Percentiles rank a stretch among this genome's conserved stretches.
Conservation (phyloP, 2,329 filamentous ascomycete species). For the Cryphonectria radicalis region DNA sequence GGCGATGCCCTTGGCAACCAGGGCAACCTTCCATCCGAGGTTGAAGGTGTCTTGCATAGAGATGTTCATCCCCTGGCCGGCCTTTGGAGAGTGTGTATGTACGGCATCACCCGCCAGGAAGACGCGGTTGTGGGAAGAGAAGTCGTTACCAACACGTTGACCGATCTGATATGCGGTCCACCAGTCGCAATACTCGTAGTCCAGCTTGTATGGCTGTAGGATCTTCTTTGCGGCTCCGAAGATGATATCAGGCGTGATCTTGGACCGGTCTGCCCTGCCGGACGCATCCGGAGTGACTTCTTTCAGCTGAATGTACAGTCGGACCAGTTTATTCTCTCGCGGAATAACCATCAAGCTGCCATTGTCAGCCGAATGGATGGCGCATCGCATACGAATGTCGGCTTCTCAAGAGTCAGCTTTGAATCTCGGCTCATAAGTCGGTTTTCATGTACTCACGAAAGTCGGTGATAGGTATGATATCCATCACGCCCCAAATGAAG, state of each 20-base stretch:
- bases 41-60: slow-evolving; percentile 69
- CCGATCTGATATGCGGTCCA: slow-evolving; percentile 71
- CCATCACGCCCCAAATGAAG: slow-evolving; percentile 36
- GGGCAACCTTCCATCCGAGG: slow-evolving; percentile 60
- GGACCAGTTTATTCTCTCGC: slow-evolving; percentile 54
- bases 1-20: slow-evolving; percentile 49
- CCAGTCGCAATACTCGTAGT: slow-evolving; percentile 68
- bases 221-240: slow-evolving; percentile 67
- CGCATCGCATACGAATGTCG: slow-evolving; percentile 37
- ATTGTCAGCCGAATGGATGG: slow-evolving; percentile 36
- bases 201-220: slow-evolving; percentile 67
- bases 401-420: slow-evolving; percentile 14
- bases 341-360: slow-evolving; percentile 39
- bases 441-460: slow-evolving; percentile 43
- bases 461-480: slow-evolving; percentile 38
- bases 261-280: slow-evolving; percentile 58
- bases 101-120: slow-evolving; percentile 74
- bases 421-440: slow-evolving; percentile 52
- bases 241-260: slow-evolving; percentile 67
- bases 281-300: slow-evolving; percentile 48
- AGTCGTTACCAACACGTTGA: slow-evolving; percentile 63
- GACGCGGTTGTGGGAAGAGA: slow-evolving; percentile 60
- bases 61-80: slow-evolving; percentile 74
- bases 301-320: slow-evolving; percentile 68
- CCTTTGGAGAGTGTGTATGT: slow-evolving; percentile 61